Evolutionary conservation across 768 basidiomycete genomes (phyloP).

Genomic region (Leccinum rimulosum): DNA sequence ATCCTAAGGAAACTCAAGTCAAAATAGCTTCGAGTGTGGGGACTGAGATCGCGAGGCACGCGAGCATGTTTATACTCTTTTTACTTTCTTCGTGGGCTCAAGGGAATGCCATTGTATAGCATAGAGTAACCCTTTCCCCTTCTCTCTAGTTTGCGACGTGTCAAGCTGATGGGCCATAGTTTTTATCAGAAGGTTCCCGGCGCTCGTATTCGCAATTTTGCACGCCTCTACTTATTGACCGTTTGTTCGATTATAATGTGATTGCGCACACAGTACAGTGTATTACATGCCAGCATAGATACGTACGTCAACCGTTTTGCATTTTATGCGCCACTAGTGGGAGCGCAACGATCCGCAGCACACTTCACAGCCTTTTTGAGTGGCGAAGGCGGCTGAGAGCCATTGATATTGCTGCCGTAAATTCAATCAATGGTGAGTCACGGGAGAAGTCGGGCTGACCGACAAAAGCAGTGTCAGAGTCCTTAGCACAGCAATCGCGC

Average conservation of each 20-base stretch:
- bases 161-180: neutral
- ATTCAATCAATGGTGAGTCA: neutral
- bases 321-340: neutral
- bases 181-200: neutral
- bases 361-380: slow-evolving; percentile 14
- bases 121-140: neutral
- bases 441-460: neutral
- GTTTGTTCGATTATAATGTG: slow-evolving; percentile 1
- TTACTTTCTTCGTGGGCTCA: neutral
- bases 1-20: slow-evolving; percentile 25
- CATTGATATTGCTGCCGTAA: slow-evolving; percentile 15
- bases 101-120: neutral
- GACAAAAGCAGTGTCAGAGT: neutral
- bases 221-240: neutral
- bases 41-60: neutral
- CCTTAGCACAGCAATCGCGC: slow-evolving; percentile 12
- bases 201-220: neutral
- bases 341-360: neutral
- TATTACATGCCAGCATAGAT: neutral
- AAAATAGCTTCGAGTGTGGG: slow-evolving; percentile 6
- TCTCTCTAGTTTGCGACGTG: neutral
- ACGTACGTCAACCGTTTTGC: neutral
- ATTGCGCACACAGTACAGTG: neutral
- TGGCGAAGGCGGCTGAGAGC: neutral
- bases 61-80: neutral